These are phyloP conservation scores for Mycena sp. DNA, from an alignment of 1,284 basidiomycete genomes.

Conservation along the genomic window DNA sequence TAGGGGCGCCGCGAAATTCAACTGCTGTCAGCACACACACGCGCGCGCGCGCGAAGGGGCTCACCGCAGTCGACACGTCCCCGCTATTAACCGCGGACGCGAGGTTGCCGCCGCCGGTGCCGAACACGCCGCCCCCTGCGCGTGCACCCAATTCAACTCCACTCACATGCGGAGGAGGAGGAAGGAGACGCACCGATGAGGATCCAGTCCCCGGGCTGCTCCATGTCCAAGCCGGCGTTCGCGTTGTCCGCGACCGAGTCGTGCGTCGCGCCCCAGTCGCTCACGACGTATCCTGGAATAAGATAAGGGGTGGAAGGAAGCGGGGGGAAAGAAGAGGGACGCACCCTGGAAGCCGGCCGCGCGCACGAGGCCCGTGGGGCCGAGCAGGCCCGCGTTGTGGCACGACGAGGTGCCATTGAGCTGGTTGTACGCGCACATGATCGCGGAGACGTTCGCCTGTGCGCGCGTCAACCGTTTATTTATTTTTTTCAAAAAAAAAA, in stretches of 20 bases:
- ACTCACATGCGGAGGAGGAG: not conserved
- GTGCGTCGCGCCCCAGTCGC: conserved; percentile 59
- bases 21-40: conserved; percentile 31
- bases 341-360: conserved; percentile 52
- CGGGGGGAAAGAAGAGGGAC: not conserved
- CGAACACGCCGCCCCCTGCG: conserved; percentile 50
- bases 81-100: conserved; percentile 46
- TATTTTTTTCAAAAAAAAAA: no score
- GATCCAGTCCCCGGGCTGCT: conserved; percentile 43
- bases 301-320: not conserved
- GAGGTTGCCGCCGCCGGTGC: conserved; percentile 33
- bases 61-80: conserved; percentile 56
- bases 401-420: conserved; percentile 53
- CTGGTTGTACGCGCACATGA: conserved; percentile 81
- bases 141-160: conserved; percentile 44
- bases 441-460: conserved; percentile 66
- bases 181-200: no score
- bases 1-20: conserved; percentile 42
- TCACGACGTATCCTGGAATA: conserved; percentile 51
- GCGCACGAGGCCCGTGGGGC: conserved; percentile 46
- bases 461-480: no score
- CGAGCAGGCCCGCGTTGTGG: conserved; percentile 47
- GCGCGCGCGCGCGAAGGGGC: no score
- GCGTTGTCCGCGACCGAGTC: conserved; percentile 54
- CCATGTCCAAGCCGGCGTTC: conserved; percentile 57